Conservation (phyloP, 257 asterid species). For the Penstemon eatonii region DNA sequence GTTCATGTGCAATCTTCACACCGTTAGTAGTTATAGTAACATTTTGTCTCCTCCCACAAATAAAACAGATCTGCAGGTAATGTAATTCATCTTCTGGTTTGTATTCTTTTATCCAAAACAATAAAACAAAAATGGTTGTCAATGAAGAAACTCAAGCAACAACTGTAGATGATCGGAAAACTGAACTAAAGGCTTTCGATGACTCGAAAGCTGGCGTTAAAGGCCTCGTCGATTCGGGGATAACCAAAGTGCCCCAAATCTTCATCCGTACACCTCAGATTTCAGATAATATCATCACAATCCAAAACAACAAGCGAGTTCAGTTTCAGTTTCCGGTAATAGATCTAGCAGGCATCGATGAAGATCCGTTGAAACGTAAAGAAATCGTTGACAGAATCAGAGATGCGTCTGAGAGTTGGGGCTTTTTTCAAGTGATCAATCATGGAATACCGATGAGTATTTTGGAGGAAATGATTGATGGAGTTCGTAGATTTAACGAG, state of each 20-base stretch:
- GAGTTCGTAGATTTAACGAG: conserved; percentile 51
- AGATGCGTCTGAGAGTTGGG: conserved; percentile 48
- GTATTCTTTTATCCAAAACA: too few species aligned
- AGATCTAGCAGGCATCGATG: conserved; percentile 37
- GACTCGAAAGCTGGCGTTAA: conserved; percentile 60
- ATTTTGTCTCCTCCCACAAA: too few species aligned
- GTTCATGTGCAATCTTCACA: too few species aligned
- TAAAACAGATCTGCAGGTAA: too few species aligned
- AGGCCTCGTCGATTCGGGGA: conserved; percentile 56
- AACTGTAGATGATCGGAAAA: too few species aligned
- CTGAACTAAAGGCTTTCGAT: conserved; percentile 32
- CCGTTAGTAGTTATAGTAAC: too few species aligned
- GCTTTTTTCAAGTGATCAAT: conserved; percentile 63
- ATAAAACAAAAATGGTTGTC: too few species aligned
- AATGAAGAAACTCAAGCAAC: too few species aligned
- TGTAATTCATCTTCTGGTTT: too few species aligned
- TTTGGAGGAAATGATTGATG: conserved; percentile 53
- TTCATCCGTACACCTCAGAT: conserved; percentile 36
- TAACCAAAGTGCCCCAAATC: conserved; percentile 43
- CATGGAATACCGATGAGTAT: conserved; percentile 52
- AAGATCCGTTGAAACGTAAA: conserved; percentile 27
- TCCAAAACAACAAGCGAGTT: neutral
- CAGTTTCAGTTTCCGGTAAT: conserved; percentile 46
- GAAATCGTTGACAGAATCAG: conserved; percentile 38
- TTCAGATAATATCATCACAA: neutral